Evolutionary conservation across 176 grass and related monocot species (phyloP).

Genomic region (Oryza glumipatula): DNA sequence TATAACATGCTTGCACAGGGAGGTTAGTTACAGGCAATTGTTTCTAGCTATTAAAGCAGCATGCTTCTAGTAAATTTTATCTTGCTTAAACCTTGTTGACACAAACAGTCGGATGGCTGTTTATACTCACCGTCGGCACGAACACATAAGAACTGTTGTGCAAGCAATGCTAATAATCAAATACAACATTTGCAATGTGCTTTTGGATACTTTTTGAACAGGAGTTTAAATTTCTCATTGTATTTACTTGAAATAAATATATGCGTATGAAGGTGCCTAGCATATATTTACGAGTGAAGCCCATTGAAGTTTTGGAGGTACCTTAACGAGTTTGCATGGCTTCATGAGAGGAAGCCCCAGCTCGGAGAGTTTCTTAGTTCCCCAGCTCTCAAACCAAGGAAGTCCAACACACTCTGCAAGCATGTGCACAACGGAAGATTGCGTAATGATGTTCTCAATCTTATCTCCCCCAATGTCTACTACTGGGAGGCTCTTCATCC

Average conservation of each 20-base stretch:
- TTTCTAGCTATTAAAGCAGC: background rate
- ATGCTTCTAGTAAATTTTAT: background rate
- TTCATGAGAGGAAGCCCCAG: conserved; percentile 89
- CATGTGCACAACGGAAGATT: conserved; percentile 92
- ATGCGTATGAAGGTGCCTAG: background rate
- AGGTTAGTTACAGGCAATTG: no score
- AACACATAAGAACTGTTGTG: background rate
- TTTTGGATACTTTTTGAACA: background rate
- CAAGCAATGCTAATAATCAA: background rate
- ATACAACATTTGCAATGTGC: background rate
- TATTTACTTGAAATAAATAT: background rate
- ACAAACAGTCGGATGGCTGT: background rate
- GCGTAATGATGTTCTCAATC: conserved; percentile 94
- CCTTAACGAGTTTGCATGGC: conserved; percentile 75
- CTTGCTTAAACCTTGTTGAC: background rate
- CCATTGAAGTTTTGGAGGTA: conserved; percentile 9
- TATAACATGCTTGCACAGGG: no score
- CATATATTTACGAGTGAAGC: background rate
- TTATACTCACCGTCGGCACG: background rate
- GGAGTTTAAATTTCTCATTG: background rate
- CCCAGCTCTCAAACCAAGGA: conserved; percentile 96
- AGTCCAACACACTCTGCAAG: conserved; percentile 94
- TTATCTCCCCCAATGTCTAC: conserved; percentile 84
- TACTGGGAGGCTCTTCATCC: conserved; percentile 96
- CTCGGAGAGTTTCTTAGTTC: conserved; percentile 72